phyloP scores from a whole-genome alignment of 306 rosid genomes.

The Gleditsia sinensis region DNA sequence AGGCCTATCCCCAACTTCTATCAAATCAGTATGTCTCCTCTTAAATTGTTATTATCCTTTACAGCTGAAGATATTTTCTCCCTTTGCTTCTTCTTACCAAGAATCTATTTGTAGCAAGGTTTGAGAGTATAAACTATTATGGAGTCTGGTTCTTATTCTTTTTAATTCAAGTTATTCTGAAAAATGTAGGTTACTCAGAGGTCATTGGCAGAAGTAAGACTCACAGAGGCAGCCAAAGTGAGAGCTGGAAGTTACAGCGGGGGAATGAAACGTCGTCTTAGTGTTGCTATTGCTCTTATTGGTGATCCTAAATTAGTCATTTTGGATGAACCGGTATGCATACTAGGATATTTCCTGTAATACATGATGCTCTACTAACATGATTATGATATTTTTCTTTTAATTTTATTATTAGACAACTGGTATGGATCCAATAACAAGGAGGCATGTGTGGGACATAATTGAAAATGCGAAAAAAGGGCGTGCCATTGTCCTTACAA shows the following conservation, averaged over 20 bases:
- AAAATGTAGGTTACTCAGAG: slow-evolving; percentile 55
- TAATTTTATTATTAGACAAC: slow-evolving; percentile 60
- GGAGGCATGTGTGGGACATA: slow-evolving; percentile 94
- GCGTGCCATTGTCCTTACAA: slow-evolving; percentile 81
- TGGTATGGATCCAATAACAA: slow-evolving; percentile 95
- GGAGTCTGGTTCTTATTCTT: slow-evolving; percentile 4
- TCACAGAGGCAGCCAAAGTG: slow-evolving; percentile 66
- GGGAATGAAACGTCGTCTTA: slow-evolving; percentile 94
- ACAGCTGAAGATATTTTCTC: not conserved
- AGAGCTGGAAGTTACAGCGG: slow-evolving; percentile 93
- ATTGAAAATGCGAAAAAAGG: slow-evolving; percentile 83
- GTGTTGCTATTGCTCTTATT: slow-evolving; percentile 87
- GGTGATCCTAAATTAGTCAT: slow-evolving; percentile 84
- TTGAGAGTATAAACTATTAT: slow-evolving; percentile 3
- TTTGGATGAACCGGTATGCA: slow-evolving; percentile 85
- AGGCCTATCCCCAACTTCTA: slow-evolving; percentile 70
- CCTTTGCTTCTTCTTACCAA: not conserved
- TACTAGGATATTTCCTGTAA: slow-evolving; percentile 11
- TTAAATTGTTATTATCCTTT: slow-evolving; percentile 24
- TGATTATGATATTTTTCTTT: slow-evolving; percentile 31
- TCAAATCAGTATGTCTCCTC: slow-evolving; percentile 56
- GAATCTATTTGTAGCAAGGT: slow-evolving; percentile 22
- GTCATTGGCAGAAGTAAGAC: slow-evolving; percentile 77
- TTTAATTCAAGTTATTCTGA: slow-evolving; percentile 28
- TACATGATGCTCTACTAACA: slow-evolving; percentile 23